Evolutionary conservation across 768 basidiomycete species (phyloP).

Genomic region (Hypholoma sublateritium): DNA sequence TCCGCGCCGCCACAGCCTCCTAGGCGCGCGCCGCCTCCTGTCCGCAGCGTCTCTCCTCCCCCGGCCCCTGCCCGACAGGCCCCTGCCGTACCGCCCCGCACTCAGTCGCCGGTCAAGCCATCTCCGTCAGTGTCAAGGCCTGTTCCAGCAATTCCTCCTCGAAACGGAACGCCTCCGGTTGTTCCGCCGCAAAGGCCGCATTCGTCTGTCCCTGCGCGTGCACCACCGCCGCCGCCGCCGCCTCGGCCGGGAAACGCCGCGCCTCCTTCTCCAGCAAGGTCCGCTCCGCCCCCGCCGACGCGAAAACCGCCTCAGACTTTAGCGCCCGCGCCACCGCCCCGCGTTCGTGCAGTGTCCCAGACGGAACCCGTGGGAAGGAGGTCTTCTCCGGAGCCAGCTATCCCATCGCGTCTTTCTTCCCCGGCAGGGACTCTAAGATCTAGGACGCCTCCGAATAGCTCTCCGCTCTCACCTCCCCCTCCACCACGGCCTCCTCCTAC

Average conservation of each 20-base stretch:
- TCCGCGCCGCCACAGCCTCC: conserved; percentile 37
- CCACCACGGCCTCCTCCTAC: conserved; percentile 17
- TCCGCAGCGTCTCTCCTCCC: conserved; percentile 32
- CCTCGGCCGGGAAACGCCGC: conserved; percentile 18
- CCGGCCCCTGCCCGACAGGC: conserved; percentile 37
- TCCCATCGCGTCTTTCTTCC: conserved; percentile 16
- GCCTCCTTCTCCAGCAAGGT: conserved; percentile 26
- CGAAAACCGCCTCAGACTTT: conserved; percentile 31
- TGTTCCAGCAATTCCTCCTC: conserved; percentile 32
- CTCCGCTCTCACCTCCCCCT: conserved; percentile 20
- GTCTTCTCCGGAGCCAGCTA: conserved; percentile 14
- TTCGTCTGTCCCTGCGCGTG: conserved; percentile 22
- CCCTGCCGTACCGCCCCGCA: conserved; percentile 41
- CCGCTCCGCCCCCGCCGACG: conserved; percentile 38
- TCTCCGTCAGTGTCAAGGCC: conserved; percentile 26
- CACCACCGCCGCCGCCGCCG: conserved; percentile 26
- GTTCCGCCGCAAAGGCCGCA: conserved; percentile 25
- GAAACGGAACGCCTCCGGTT: conserved; percentile 27
- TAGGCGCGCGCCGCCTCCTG: conserved; percentile 39
- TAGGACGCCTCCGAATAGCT: conserved; percentile 14
- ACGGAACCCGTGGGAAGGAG: conserved; percentile 13
- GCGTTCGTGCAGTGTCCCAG: conserved; percentile 24
- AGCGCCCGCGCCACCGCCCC: conserved; percentile 32
- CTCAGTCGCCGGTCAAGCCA: conserved; percentile 32
- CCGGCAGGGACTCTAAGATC: conserved; percentile 16